Base-by-base conservation (phyloP, 2,329 filamentous ascomycete genomes). In the Nemania diffusa region DNA sequence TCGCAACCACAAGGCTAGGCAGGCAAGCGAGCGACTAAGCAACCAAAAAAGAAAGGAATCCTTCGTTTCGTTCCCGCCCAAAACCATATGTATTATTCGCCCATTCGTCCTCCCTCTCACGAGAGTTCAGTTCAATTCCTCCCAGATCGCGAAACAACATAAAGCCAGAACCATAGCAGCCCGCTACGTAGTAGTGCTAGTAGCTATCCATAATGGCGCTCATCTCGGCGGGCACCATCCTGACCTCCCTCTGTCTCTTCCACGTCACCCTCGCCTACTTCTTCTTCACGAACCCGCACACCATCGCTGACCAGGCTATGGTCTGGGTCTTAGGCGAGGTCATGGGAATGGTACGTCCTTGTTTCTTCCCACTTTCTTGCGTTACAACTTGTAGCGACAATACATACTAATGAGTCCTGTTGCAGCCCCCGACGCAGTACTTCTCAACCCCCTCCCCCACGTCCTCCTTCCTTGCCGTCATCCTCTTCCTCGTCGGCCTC, bases 181-280 rank as follows among this genome's bases (percentile, higher is more conserved):
- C 34, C 11, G 15, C 15, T 13, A 13, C n/a, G n/a, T n/a, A n/a
- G n/a, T n/a, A n/a, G n/a, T n/a, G n/a, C n/a, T n/a, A 15, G 5
- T 27, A 27, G 24, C 2, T 27, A 29, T 17, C 64, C 74, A 83
- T 60, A 69, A 97, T 97, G 94, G 91, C 89, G 34, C 84, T 97
- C 78, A 86, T 97, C 75, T 94, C 92, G 1, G 90, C 90, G 68
- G 91, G 87, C 76, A 92, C 91, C 8, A 90, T 97, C 79, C 91
- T 97, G 74, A 91, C 92, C 73, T 90, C 89, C 59, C 83, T 97
- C 73, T 92, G 91, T 73, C 87, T 97, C 77, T 93, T 96, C 83
- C 92, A 97, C 81, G 80, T 97, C 71, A 92, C 92, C 5, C 84
- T 96, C 56, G 93, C 90, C 74, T 94, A 91, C 68, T 93, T 96